These are phyloP conservation scores for Orbilia blumenaviensis DNA, from an alignment of 2,329 filamentous ascomycete genomes.

Conservation along the genomic window DNA sequence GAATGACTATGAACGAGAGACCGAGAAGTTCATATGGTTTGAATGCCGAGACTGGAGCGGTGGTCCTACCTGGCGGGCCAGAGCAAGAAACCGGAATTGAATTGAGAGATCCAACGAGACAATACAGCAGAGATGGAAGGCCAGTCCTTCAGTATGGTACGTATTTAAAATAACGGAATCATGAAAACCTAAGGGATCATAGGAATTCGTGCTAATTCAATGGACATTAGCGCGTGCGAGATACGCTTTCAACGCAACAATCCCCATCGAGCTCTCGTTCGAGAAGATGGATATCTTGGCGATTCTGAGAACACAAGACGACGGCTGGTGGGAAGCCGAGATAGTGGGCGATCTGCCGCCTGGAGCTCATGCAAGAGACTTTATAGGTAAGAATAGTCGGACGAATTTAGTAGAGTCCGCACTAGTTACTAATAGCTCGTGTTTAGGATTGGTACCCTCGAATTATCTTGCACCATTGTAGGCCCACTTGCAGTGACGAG, in stretches of 20 bases:
- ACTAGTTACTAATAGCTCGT: slow-evolving; percentile 1
- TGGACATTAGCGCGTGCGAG: slow-evolving; percentile 77
- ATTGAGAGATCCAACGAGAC: slow-evolving; percentile 86
- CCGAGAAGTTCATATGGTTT: slow-evolving; percentile 44
- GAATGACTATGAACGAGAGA: slow-evolving; percentile 46
- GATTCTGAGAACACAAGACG: slow-evolving; percentile 88
- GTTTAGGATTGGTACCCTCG: slow-evolving; percentile 50
- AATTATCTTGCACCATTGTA: slow-evolving; percentile 49
- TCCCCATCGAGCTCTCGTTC: slow-evolving; percentile 67
- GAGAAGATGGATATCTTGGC: slow-evolving; percentile 91
- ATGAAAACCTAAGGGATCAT: not conserved
- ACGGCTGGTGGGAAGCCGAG: slow-evolving; percentile 99
- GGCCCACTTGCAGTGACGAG: not conserved
- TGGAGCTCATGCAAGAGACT: slow-evolving; percentile 41
- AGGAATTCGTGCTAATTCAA: slow-evolving; percentile 55
- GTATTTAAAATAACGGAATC: slow-evolving; percentile 61
- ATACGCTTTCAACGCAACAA: slow-evolving; percentile 89
- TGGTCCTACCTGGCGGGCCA: slow-evolving; percentile 65
- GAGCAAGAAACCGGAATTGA: slow-evolving; percentile 65
- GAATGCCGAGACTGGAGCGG: slow-evolving; percentile 58
- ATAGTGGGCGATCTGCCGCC: slow-evolving; percentile 69
- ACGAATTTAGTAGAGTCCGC: not conserved
- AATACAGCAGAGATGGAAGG: slow-evolving; percentile 84
- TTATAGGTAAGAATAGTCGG: slow-evolving; percentile 38
- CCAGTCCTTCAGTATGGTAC: slow-evolving; percentile 93